phyloP scores from a whole-genome alignment of 306 rosid genomes.

The Abrus precatorius region DNA sequence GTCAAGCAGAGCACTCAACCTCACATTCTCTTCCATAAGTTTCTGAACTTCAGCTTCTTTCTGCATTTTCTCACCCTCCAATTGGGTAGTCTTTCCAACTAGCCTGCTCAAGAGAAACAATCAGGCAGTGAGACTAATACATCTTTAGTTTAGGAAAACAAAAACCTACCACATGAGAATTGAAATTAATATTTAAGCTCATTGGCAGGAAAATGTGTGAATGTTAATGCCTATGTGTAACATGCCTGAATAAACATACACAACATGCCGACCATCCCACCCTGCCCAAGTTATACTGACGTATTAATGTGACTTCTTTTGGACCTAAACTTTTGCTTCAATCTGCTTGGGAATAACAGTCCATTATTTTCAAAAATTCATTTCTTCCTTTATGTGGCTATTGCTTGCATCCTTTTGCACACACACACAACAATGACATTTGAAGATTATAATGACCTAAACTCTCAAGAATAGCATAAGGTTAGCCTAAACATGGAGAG shows the following conservation, averaged over 20 bases:
- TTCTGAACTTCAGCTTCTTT: constrained; percentile 97
- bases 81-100: constrained; percentile 86
- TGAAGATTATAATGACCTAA: background rate
- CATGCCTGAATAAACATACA: constrained; percentile 18
- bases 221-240: background rate
- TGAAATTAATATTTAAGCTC: constrained; percentile 17
- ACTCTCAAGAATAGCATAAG: background rate
- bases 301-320: background rate
- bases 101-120: constrained; percentile 67
- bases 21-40: constrained; percentile 94
- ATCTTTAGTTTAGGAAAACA: background rate
- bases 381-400: background rate
- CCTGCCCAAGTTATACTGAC: constrained; percentile 10
- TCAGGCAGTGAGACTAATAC: constrained; percentile 37
- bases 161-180: background rate
- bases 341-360: background rate
- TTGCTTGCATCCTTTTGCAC: background rate
- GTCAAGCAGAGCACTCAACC: constrained; percentile 92
- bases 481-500: constrained; percentile 23
- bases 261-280: background rate
- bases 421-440: background rate
- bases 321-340: constrained; percentile 16
- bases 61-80: constrained; percentile 97
- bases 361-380: background rate
- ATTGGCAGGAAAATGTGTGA: background rate